A percentile compares a stretch with the other conserved stretches of the same genome.
Conservation (phyloP, 2,329 filamentous ascomycete genomes). For the Colletotrichum chrysophilum region DNA sequence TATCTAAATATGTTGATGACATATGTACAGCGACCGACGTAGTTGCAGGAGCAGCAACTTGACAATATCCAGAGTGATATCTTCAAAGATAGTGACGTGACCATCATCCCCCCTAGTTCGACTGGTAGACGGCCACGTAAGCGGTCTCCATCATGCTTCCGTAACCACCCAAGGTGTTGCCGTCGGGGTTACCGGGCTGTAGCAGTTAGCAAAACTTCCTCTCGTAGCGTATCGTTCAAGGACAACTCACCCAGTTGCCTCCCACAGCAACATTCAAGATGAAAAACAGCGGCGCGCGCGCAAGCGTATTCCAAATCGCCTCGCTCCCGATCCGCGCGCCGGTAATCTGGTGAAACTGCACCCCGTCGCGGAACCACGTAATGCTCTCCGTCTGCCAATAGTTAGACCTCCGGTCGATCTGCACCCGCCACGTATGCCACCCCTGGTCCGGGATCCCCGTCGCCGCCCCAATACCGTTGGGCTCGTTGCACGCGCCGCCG, state of each 20-base stretch:
- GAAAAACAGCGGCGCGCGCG: constrained; percentile 47
- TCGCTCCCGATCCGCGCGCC: constrained; percentile 45
- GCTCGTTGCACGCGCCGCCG: constrained; percentile 54
- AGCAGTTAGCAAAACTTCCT: neutral
- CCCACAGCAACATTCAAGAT: constrained; percentile 56
- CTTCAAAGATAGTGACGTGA: neutral
- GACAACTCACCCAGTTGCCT: constrained; percentile 43
- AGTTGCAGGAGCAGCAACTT: neutral
- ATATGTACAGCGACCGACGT: constrained; percentile 4
- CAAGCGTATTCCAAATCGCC: constrained; percentile 48
- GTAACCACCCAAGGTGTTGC: constrained; percentile 37
- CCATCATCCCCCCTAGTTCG: neutral
- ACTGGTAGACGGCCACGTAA: constrained; percentile 44
- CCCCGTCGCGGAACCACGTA: constrained; percentile 53
- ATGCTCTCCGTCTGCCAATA: constrained; percentile 53
- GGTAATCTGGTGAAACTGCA: constrained; percentile 45
- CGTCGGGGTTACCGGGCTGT: constrained; percentile 37
- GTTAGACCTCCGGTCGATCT: constrained; percentile 48
- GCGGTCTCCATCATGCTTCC: constrained; percentile 46
- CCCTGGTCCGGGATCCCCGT: constrained; percentile 44
- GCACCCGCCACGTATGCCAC: constrained; percentile 54
- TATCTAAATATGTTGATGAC: neutral
- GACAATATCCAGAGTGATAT: neutral
- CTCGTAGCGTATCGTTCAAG: too few relatives aligned
- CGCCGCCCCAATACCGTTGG: constrained; percentile 40